Conservation (phyloP, 2,329 filamentous ascomycete genomes). For the Hypoxylon sp. region DNA sequence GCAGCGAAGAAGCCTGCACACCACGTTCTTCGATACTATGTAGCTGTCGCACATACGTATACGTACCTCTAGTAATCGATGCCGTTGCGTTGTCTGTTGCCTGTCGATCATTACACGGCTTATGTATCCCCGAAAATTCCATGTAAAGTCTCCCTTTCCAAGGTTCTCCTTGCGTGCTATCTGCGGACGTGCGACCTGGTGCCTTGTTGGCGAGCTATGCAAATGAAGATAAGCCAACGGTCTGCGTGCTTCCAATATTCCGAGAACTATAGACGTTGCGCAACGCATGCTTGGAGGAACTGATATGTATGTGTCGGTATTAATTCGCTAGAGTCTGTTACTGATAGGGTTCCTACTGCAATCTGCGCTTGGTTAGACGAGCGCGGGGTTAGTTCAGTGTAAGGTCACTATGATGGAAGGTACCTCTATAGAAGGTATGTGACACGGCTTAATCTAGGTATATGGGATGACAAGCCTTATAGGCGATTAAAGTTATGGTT, state of each 20-base stretch:
- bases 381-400: slow-evolving; percentile 7
- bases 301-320: slow-evolving; percentile 1
- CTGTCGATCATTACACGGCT: slow-evolving; percentile 4
- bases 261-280: background rate
- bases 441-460: background rate
- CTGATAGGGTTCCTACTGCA: slow-evolving; percentile 2
- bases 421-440: background rate
- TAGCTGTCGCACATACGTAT: background rate
- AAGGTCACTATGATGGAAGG: background rate
- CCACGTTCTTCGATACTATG: slow-evolving; percentile 26
- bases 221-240: background rate
- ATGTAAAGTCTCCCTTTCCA: background rate
- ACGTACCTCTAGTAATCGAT: background rate
- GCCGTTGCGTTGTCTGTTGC: background rate
- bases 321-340: slow-evolving; percentile 13
- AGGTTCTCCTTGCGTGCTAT: background rate
- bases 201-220: background rate
- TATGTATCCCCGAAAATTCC: background rate
- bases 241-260: background rate
- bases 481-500: background rate
- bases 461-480: background rate
- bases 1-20: slow-evolving; percentile 33
- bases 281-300: background rate
- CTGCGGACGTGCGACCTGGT: background rate
- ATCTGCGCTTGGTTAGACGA: slow-evolving; percentile 5